Evolutionary conservation across 129 eudicot species (phyloP), one percentile per base, ranked within the genome.

Genomic region (Cynara cardunculus): DNA sequence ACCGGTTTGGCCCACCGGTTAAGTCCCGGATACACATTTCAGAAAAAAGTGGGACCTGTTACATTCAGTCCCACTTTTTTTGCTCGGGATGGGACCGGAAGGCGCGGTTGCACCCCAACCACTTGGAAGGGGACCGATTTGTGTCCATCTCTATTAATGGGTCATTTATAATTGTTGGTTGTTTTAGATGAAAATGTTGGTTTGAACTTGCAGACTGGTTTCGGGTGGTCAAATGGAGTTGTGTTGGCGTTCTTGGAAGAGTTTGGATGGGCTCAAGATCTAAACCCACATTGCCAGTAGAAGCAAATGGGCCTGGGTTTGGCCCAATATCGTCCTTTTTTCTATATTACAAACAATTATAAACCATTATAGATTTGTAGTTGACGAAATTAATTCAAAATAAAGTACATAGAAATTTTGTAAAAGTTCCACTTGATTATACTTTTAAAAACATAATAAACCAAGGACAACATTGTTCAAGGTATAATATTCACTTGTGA

Each of bases 161-260:
- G 64, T 53, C 7, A 53, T 56, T 56, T 56, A 56, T 56, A 0
- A n/a, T 5, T 13, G 0, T 34, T 78, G 70, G 8, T 18, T 66
- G 24, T 18, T 25, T 19, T 1, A 66, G 10, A 73, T 73, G 7
- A 77, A 46, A 71, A 19, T 78, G 65, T 5, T 66, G 68, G 72
- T 68, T 31, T n/a, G n/a, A n/a, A n/a, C n/a, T n/a, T 84, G 86
- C 96, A 94, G 99, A 94, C 96, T 9, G 99, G 99, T 71, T 95
- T 95, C 2, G 99, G 99, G 31, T 95, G 99, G 99, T 92, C 97
- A 53, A 95, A 92, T 71, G 99, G 99, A 28, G 97, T 95, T 37
- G 97, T 90, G 75, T 84, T 95, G 83, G 97, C 97, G 61, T 90
- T 95, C 73, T 79, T 95, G 89, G 99, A 95, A 84, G 97, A 90